These are phyloP conservation scores for Cercis canadensis DNA, from an alignment of 306 rosid genomes.

Conservation along the genomic window DNA sequence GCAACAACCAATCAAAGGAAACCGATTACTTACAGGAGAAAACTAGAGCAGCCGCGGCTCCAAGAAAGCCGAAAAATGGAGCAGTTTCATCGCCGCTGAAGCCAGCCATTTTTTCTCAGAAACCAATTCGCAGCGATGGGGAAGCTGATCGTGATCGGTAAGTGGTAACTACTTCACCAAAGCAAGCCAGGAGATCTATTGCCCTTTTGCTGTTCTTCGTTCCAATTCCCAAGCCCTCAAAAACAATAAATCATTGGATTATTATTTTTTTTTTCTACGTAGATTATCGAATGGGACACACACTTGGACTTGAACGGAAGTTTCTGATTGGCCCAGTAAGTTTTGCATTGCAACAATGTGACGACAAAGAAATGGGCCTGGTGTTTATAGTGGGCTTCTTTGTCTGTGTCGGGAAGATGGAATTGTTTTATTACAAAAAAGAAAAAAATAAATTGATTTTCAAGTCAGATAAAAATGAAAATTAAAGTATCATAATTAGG, in stretches of 20 bases:
- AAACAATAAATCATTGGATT: too few relatives aligned
- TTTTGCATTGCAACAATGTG: too few relatives aligned
- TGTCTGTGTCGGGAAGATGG: too few relatives aligned
- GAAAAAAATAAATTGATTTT: too few relatives aligned
- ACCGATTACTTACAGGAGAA: slow-evolving; percentile 52
- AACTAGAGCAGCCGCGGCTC: slow-evolving; percentile 73
- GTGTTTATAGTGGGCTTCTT: too few relatives aligned
- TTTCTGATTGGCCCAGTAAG: slow-evolving; percentile 3
- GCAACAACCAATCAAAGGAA: slow-evolving; percentile 19
- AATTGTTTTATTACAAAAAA: too few relatives aligned
- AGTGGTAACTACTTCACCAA: too few relatives aligned
- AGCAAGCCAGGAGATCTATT: slow-evolving; percentile 14
- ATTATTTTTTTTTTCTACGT: neutral
- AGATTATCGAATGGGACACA: too few relatives aligned
- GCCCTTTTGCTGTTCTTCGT: neutral
- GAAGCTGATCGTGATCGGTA: too few relatives aligned
- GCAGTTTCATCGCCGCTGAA: slow-evolving; percentile 84
- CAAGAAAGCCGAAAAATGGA: slow-evolving; percentile 71
- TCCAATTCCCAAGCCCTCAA: neutral
- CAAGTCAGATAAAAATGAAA: too few relatives aligned
- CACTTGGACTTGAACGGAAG: slow-evolving; percentile 19
- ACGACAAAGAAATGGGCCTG: neutral
- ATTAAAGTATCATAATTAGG: too few relatives aligned
- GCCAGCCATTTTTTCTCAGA: slow-evolving; percentile 39
- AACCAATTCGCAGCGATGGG: neutral